Evolutionary conservation across 805 yeast genomes (phyloP), one percentile per base, ranked within the genome.

Genomic region (Saturnispora diversa): DNA sequence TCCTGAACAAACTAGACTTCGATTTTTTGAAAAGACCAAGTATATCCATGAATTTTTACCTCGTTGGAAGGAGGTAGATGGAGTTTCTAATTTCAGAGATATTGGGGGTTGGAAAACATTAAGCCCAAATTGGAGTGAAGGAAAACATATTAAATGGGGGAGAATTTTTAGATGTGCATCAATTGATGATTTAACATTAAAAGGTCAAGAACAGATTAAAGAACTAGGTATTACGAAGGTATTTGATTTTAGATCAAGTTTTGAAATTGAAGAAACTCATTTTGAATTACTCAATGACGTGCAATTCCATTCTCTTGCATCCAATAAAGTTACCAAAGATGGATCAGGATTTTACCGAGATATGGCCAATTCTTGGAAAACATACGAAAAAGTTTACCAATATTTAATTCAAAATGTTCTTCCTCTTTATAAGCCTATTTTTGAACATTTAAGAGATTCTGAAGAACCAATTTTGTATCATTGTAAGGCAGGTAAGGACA

Each of bases 401-500:
- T 74, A 74, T 40, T 72, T 82, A 50, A 55, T 84, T 38, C 62
- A 56, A 4, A 50, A 60, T 17, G 87, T 85, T 1, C 55, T 59
- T 1, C 55, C 51, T 4, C 64, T 74, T 5, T 79, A 72, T 53
- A 65, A 62, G 34, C 54, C 55, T 7, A 68, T 84, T 24, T 73
- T 84, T 50, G 57, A 62, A 35, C 74, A 66, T 51, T 62, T 85
- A 35, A 64, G 77, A 34, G 84, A 80, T 43, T 56, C 65, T 30
- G 70, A 75, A 3, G 57, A 62, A n/a, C 70, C 74, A 2, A 61
- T 85, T 43, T 59, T 80, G 8, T 74, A 78, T 57, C 90, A 84
- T 54, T 85, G 94, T 60, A 75, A 88, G 4, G 90, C 90, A 1
- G 95, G 95, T 2, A 85, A 84, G 56, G 95, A 85, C 55, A 70